A percentile compares a stretch with the other conserved stretches of the same genome.
These are phyloP conservation scores for Fusarium beomiforme DNA, from an alignment of 2,329 filamentous ascomycete species.

Conservation along the genomic window DNA sequence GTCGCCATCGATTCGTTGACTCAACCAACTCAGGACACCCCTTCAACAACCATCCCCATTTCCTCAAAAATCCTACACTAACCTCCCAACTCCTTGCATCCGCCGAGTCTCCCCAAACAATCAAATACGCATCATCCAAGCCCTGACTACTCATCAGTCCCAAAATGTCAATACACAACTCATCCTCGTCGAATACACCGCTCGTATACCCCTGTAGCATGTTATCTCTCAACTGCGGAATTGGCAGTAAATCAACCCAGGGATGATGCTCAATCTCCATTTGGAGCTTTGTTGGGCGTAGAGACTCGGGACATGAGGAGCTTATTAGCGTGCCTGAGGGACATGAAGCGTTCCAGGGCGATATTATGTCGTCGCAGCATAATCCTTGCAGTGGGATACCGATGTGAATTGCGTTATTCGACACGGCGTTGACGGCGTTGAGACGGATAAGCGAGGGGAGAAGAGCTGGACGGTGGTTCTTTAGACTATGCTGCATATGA, in stretches of 20 bases:
- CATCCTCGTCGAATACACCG: conserved; percentile 32
- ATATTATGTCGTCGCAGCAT: conserved; percentile 34
- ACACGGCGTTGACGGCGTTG: conserved; percentile 35
- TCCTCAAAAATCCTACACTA: conserved; percentile 54
- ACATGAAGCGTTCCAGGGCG: conserved; percentile 26
- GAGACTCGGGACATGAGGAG: conserved; percentile 11
- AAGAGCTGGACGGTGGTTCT: conserved; percentile 11
- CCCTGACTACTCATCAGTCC: neutral
- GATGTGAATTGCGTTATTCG: conserved; percentile 23
- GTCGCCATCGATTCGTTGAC: conserved; percentile 51
- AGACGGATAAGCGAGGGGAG: conserved; percentile 37
- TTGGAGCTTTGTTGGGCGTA: conserved; percentile 32
- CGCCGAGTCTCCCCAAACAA: conserved; percentile 62
- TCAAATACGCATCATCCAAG: conserved; percentile 40
- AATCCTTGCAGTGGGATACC: conserved; percentile 28
- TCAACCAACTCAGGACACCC: conserved; percentile 52
- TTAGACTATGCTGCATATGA: conserved; percentile 33
- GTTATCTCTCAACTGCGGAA: conserved; percentile 36
- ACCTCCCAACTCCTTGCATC: conserved; percentile 59
- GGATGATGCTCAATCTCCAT: conserved; percentile 30
- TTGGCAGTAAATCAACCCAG: conserved; percentile 37
- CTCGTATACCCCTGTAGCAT: conserved; percentile 20
- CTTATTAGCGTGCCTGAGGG: neutral
- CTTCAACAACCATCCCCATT: conserved; percentile 54
- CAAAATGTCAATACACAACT: conserved; percentile 34